Evolutionary conservation across 495 filamentous ascomycete species (phyloP).

Genomic region (Tuber umbilicatum): DNA sequence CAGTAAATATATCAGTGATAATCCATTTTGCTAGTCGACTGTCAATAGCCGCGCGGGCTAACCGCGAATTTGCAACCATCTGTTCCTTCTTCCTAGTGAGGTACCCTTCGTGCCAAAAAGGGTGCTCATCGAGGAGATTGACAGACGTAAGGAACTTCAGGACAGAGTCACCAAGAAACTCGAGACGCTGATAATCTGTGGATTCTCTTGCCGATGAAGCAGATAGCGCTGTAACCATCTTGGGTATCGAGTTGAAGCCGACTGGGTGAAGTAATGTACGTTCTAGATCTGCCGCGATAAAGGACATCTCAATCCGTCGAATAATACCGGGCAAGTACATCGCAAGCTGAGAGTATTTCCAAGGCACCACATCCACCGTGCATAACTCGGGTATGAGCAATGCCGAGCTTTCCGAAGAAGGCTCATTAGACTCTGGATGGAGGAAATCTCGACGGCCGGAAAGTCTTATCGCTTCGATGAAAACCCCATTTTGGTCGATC

Average conservation of each 20-base stretch:
- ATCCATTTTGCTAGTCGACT: conserved; percentile 68
- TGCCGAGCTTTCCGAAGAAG: conserved; percentile 12
- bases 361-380: conserved; percentile 54
- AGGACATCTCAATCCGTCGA: conserved; percentile 57
- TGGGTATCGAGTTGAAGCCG: conserved; percentile 50
- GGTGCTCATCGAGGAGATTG: conserved; percentile 60
- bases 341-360: conserved; percentile 57
- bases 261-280: conserved; percentile 54
- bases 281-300: conserved; percentile 60
- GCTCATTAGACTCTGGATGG: conserved; percentile 43
- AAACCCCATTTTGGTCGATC: conserved; percentile 43
- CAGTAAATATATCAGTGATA: conserved; percentile 59
- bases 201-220: conserved; percentile 55
- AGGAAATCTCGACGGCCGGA: conserved; percentile 58
- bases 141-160: conserved; percentile 71
- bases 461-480: conserved; percentile 50
- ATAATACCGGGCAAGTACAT: conserved; percentile 69
- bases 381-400: conserved; percentile 41
- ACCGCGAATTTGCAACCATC: conserved; percentile 64
- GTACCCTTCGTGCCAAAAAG: conserved; percentile 70
- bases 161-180: conserved; percentile 81
- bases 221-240: conserved; percentile 68
- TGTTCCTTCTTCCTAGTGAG: conserved; percentile 62
- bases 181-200: conserved; percentile 75
- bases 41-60: conserved; percentile 58